Conservation (phyloP, 1,284 basidiomycete genomes). For the Rhodotorula sp. region DNA sequence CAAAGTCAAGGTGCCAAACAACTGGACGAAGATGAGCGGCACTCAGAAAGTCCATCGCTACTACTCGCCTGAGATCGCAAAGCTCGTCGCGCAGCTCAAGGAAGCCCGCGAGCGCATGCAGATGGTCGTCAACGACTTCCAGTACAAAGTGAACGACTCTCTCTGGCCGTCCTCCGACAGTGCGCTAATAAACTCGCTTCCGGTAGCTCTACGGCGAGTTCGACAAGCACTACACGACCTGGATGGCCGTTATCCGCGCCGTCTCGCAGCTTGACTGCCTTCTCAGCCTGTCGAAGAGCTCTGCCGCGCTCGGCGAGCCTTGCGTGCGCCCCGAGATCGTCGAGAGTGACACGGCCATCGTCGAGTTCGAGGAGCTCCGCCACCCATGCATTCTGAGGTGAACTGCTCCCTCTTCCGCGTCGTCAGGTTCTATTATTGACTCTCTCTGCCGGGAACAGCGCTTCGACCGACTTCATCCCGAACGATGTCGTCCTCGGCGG, state of each 20-base stretch:
- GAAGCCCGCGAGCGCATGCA: slow-evolving; percentile 86
- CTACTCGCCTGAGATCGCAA: slow-evolving; percentile 68
- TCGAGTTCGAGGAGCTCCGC: slow-evolving; percentile 76
- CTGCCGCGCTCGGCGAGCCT: slow-evolving; percentile 84
- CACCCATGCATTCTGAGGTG: slow-evolving; percentile 63
- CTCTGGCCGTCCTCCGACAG: slow-evolving; percentile 70
- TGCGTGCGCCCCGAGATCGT: slow-evolving; percentile 86
- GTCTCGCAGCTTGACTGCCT: slow-evolving; percentile 90
- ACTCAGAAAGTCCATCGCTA: slow-evolving; percentile 75
- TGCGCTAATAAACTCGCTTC: neutral
- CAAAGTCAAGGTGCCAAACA: slow-evolving; percentile 66
- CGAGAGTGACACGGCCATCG: slow-evolving; percentile 70
- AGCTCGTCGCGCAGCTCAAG: slow-evolving; percentile 74
- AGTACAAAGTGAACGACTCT: slow-evolving; percentile 75
- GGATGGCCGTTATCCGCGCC: slow-evolving; percentile 54
- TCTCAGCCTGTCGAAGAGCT: slow-evolving; percentile 86
- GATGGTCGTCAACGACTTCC: slow-evolving; percentile 76
- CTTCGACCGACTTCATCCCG: slow-evolving; percentile 75
- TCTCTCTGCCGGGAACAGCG: slow-evolving; percentile 47
- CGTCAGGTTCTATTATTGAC: neutral
- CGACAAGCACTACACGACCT: slow-evolving; percentile 45
- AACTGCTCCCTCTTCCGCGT: neutral
- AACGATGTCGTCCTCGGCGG: slow-evolving; percentile 86
- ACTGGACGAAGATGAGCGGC: slow-evolving; percentile 78
- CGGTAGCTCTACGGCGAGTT: slow-evolving; percentile 44